Evolutionary conservation across 202 grass and related monocot species (phyloP).

Genomic region (Zizania palustris): DNA sequence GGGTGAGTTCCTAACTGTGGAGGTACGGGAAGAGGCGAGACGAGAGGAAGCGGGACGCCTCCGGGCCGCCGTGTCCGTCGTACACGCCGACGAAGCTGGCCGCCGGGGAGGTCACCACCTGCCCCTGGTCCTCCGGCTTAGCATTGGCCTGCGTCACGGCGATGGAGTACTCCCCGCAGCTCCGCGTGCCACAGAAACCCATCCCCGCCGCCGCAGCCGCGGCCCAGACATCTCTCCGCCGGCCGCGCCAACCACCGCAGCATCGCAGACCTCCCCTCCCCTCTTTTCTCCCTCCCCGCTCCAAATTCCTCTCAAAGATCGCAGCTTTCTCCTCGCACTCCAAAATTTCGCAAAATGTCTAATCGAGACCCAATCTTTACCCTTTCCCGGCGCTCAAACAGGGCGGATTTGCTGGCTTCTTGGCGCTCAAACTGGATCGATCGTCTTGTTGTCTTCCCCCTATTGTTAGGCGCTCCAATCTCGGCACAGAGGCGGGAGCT

Average conservation of each 20-base stretch:
- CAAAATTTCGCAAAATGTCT: background rate
- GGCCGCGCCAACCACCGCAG: constrained; percentile 46
- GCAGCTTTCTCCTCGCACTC: background rate
- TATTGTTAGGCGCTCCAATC: constrained; percentile 15
- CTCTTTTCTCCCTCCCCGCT: background rate
- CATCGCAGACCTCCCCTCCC: background rate
- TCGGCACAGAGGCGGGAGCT: too few species aligned
- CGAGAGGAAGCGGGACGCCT: constrained; percentile 71
- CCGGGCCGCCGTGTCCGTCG: constrained; percentile 73
- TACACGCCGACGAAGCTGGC: constrained; percentile 71
- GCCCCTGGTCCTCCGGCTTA: constrained; percentile 66
- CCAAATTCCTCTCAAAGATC: constrained; percentile 15
- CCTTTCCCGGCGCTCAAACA: too few species aligned
- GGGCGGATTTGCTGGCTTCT: background rate
- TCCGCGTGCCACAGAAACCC: constrained; percentile 62
- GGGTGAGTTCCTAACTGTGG: constrained; percentile 39
- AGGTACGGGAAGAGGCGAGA: constrained; percentile 67
- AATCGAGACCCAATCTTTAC: too few species aligned
- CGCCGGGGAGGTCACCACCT: constrained; percentile 60
- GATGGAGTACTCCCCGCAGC: constrained; percentile 69
- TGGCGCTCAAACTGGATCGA: background rate
- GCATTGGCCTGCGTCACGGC: constrained; percentile 70
- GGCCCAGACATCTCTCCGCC: constrained; percentile 57
- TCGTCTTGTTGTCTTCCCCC: background rate
- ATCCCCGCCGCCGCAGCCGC: constrained; percentile 33